Percentiles rank a stretch among this genome's conserved stretches.
These are phyloP conservation scores for Daldinia concentrica DNA, from an alignment of 495 filamentous ascomycete genomes.

Conservation along the genomic window DNA sequence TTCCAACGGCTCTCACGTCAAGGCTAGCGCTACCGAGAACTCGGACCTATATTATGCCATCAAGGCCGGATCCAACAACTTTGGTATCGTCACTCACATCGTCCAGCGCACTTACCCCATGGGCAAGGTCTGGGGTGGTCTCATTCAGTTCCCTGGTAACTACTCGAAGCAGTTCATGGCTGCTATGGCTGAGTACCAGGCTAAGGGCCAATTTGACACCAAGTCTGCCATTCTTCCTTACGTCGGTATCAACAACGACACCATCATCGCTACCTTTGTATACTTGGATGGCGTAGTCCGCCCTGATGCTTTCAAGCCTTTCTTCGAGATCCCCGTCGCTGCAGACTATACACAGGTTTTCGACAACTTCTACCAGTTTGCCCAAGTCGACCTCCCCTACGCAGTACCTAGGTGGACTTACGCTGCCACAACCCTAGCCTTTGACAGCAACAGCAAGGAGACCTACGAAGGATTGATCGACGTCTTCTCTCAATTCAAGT, in stretches of 20 bases:
- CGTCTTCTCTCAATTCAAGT: not conserved
- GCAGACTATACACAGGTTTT: not conserved
- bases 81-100: constrained; percentile 5
- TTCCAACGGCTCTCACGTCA: constrained; percentile 3
- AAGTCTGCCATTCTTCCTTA: constrained; percentile 9
- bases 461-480: constrained; percentile 5
- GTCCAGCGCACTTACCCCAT: constrained; percentile 3
- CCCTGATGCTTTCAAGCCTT: constrained; percentile 2
- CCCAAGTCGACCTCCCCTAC: not conserved
- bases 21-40: not conserved
- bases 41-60: not conserved
- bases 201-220: not conserved
- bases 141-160: constrained; percentile 7
- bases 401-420: constrained; percentile 9
- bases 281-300: constrained; percentile 4
- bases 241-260: constrained; percentile 10
- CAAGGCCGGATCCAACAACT: constrained; percentile 13
- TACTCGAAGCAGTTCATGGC: constrained; percentile 10
- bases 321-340: not conserved
- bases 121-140: constrained; percentile 9
- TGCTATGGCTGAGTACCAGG: constrained; percentile 7
- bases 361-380: constrained; percentile 9
- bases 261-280: constrained; percentile 9
- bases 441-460: constrained; percentile 2
- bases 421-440: not conserved